Base-by-base conservation (phyloP, 108 stramenopile genomes). In the Fistulifera solaris region DNA sequence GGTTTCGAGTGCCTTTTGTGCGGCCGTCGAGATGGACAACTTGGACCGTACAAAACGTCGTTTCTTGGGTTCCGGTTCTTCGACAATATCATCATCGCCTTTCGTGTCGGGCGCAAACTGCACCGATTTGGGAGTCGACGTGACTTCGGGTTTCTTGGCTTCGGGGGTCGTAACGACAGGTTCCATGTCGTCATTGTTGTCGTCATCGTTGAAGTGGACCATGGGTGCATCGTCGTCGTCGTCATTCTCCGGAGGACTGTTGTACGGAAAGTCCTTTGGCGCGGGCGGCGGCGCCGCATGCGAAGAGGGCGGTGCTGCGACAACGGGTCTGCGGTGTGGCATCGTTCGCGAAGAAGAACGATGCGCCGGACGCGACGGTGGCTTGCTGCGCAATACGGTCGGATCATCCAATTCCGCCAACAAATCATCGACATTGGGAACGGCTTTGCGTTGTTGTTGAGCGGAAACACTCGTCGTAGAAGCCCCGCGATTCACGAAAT, bases 401-500 rank as follows among this genome's bases (percentile, higher is more conserved):
- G 65, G 31, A 35, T 35, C 31, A 35, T 35, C 31, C 31, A 35
- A 58, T 88, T 35, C 31, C 6, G 31, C 31, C 31, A 35, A 35
- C 31, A 35, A 35, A 35, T 35, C 31, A 35, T 35, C 31, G 31
- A 35, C 31, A 35, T 35, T 35, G 31, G 31, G 21, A 22, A 40
- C 7, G 6, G 53, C 10, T 19, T 46, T 19, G 45, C 45, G 22
- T 10, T 46, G 45, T 14, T 14, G n/a, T n/a, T n/a, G n/a, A n/a
- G 38, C 28, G 6, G 54, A 38, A 1, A 24, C 25, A 40, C 11
- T 52, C 7, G 49, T 5, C 42, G 22, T 28, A 35, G 68, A 14
- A 12, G 63, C 61, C 38, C 77, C 79, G 22, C 66, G 68, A 25
- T 75, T 66, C 38, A 89, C 83, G 67, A 87, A 91, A 40, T 81